phyloP scores from a whole-genome alignment of 352 stramenopile genomes.

The Pythium utonaiense region DNA sequence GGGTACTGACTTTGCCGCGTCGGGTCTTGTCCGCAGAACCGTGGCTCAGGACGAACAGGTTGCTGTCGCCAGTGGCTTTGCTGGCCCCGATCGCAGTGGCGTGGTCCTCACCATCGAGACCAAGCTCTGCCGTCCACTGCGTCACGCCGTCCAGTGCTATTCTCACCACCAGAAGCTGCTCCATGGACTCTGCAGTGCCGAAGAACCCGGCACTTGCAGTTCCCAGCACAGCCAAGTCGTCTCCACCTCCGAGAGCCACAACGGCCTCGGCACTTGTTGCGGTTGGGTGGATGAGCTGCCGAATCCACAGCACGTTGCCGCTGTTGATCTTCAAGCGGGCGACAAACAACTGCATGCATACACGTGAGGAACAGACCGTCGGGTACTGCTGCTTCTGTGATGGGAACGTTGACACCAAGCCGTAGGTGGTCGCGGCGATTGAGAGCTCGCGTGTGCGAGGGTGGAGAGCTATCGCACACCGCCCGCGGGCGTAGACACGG shows the following conservation, averaged over 20 bases:
- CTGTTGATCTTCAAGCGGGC: conserved; percentile 6
- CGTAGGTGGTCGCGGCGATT: conserved; percentile 19
- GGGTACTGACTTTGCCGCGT: conserved; percentile 4
- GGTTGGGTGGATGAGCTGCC: conserved; percentile 11
- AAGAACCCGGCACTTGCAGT: conserved; percentile 17
- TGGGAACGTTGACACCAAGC: conserved; percentile 20
- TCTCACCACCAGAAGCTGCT: conserved; percentile 14
- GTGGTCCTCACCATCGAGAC: conserved; percentile 19
- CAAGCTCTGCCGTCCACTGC: conserved; percentile 22
- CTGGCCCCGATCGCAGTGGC: background rate
- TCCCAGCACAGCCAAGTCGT: conserved; percentile 8
- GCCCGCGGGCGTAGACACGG: conserved; percentile 10
- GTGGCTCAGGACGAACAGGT: conserved; percentile 10
- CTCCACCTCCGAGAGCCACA: background rate
- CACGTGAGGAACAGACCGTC: conserved; percentile 6
- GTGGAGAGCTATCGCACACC: conserved; percentile 10
- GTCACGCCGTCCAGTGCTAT: conserved; percentile 13
- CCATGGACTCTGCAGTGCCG: conserved; percentile 14
- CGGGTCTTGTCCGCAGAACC: conserved; percentile 9
- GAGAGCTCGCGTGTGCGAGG: conserved; percentile 6
- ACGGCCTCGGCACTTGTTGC: conserved; percentile 5
- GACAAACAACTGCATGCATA: conserved; percentile 22
- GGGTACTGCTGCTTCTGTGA: conserved; percentile 18
- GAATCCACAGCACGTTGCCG: conserved; percentile 15
- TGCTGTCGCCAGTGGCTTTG: background rate